Conservation (phyloP, 441 rosid species). For the Eruca vesicaria region DNA sequence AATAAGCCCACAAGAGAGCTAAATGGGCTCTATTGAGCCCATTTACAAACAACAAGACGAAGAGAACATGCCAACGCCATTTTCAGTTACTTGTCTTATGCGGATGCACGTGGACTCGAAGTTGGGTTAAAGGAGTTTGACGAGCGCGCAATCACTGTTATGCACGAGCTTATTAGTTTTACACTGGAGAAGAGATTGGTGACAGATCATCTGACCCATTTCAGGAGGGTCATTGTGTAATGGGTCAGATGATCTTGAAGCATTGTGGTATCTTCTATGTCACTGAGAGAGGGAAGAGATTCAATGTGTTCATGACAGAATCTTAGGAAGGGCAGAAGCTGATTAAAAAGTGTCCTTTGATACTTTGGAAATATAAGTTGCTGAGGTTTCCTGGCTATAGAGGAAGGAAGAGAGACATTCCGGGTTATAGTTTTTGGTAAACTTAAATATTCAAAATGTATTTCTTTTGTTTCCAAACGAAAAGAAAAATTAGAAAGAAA, state of each 20-base stretch:
- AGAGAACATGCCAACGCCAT: conserved; percentile 25
- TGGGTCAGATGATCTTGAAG: too few species aligned
- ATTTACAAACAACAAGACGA: background rate
- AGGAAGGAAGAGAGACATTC: too few species aligned
- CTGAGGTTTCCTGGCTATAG: too few species aligned
- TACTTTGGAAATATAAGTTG: too few species aligned
- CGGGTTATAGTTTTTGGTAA: conserved; percentile 29
- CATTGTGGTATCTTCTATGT: too few species aligned
- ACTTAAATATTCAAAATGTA: background rate
- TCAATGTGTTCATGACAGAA: too few species aligned
- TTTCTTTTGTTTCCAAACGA: conserved; percentile 5
- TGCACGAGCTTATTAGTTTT: conserved; percentile 84
- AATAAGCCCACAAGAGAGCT: background rate
- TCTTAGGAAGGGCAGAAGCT: too few species aligned
- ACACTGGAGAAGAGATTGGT: conserved; percentile 81
- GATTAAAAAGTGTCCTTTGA: too few species aligned
- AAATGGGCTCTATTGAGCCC: conserved; percentile 11
- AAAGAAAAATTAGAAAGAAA: conserved; percentile 15
- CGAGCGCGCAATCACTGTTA: conserved; percentile 79
- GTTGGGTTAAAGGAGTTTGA: conserved; percentile 84
- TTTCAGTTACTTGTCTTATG: conserved; percentile 79
- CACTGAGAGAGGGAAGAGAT: too few species aligned
- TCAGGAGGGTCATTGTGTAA: too few species aligned
- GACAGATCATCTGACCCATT: conserved; percentile 79
- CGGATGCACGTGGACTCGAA: conserved; percentile 58